Evolutionary conservation across 2,329 filamentous ascomycete genomes (phyloP), one percentile per base, ranked within the genome.

Genomic region (Aspergillus pseudonomiae): DNA sequence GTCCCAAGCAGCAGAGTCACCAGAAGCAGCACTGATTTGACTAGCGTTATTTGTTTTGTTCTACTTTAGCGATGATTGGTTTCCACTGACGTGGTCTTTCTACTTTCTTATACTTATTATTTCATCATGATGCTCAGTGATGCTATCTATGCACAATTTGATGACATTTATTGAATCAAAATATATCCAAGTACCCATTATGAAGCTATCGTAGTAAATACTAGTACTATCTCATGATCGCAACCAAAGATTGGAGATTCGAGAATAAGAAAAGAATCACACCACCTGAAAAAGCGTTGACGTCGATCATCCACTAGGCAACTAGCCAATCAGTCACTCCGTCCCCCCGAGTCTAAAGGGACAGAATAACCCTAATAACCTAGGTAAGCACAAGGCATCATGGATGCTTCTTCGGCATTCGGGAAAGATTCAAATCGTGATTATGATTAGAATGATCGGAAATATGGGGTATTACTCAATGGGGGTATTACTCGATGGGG

Each of bases 1-100:
- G 76, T n/a, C 72, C 76, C 32, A 77, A 68, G 46, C 65, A 77
- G 62, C 60, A 71, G 67, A 60, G 46, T 66, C 32, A 55, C 16
- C 34, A 59, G 14, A 57, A 55, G 19, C 50, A 62, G 39, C 52
- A 39, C 34, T 55, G 52, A 55, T 26, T 21, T 41, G 19, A 39
- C 32, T 34, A 39, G 21, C 52, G 48, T 52, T 34, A 5, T 36
- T 34, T 39, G 30, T 24, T 26, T 39, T 55, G 30, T 36, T 36
- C 14, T 55, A 24, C 14, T 14, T 55, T 55, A 55, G 52, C 52
- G 52, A 55, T 41, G n/a, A 39, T 39, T 55, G 32, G 28, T 55
- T 19, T 55, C 24, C 2, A 39, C n/a, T 21, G 16, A 32, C 21
- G 48, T 52, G 34, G 39, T n/a, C 39, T n/a, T 41, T 41, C 12